Conservation (phyloP, 1,284 basidiomycete species). For the Vanrija sp. region DNA sequence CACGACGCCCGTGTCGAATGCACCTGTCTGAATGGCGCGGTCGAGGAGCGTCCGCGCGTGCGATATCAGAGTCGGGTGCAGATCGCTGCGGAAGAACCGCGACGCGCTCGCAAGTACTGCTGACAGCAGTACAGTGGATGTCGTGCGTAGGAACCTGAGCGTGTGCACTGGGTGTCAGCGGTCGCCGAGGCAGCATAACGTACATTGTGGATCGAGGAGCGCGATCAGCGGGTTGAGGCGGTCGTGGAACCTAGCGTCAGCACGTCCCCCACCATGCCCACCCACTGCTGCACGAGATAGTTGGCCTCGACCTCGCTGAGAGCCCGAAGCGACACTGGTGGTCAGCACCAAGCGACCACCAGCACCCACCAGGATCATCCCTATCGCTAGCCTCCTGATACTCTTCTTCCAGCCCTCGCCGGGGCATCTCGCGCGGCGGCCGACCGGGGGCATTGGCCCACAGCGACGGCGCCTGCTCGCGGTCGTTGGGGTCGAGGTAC, state of each 20-base stretch:
- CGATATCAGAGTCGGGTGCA: slow-evolving; percentile 21
- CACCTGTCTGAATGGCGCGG: slow-evolving; percentile 27
- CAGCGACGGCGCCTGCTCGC: slow-evolving; percentile 10
- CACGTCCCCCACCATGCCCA: background rate
- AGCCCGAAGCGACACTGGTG: slow-evolving; percentile 19
- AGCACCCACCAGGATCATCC: slow-evolving; percentile 11
- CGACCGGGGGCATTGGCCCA: slow-evolving; percentile 11
- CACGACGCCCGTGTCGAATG: slow-evolving; percentile 27
- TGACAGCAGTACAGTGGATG: slow-evolving; percentile 30
- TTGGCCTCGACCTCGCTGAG: slow-evolving; percentile 27
- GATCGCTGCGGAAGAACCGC: slow-evolving; percentile 29
- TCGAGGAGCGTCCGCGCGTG: slow-evolving; percentile 33
- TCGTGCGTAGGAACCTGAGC: slow-evolving; percentile 24
- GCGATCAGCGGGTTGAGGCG: slow-evolving; percentile 31
- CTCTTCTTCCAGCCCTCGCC: no score
- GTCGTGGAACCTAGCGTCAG: slow-evolving; percentile 26
- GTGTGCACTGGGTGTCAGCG: slow-evolving; percentile 30
- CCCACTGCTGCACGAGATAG: slow-evolving; percentile 25
- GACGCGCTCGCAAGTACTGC: slow-evolving; percentile 28
- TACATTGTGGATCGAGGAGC: slow-evolving; percentile 25
- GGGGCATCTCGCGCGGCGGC: no score
- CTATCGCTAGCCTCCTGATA: no score
- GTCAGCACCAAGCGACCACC: background rate
- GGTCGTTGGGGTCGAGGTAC: slow-evolving; percentile 25
- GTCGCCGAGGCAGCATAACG: background rate